Conservation (phyloP, 2,329 filamentous ascomycete genomes). For the Dactylellina cionopaga region DNA sequence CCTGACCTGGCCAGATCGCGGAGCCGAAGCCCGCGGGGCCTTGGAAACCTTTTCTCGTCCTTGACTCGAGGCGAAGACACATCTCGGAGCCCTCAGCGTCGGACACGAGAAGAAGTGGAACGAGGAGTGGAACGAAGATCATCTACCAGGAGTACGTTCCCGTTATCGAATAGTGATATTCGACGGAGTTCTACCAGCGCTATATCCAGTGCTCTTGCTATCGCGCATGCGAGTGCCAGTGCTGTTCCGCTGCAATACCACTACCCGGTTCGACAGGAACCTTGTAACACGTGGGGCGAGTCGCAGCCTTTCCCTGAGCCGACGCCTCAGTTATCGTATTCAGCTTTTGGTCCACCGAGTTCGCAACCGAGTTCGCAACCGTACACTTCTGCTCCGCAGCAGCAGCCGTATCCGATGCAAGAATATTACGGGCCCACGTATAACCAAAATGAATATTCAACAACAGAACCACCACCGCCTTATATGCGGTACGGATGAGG, state of each 20-base stretch:
- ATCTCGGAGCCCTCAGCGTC: constrained; percentile 33
- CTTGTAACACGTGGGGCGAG: constrained; percentile 22
- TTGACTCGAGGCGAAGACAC: constrained; percentile 13
- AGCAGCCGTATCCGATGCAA: constrained; percentile 45
- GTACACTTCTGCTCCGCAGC: background rate
- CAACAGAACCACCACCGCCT: constrained; percentile 38
- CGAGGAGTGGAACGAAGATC: constrained; percentile 41
- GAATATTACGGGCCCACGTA: constrained; percentile 37
- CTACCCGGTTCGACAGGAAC: constrained; percentile 36
- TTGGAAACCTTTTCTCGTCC: constrained; percentile 26
- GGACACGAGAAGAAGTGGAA: constrained; percentile 48
- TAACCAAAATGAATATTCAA: constrained; percentile 2
- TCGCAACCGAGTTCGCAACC: constrained; percentile 2
- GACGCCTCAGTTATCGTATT: constrained; percentile 10
- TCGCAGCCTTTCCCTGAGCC: constrained; percentile 17
- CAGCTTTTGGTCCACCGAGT: constrained; percentile 4
- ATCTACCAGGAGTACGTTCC: constrained; percentile 30
- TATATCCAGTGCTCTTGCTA: constrained; percentile 21
- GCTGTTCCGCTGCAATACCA: constrained; percentile 46
- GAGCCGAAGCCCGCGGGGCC: constrained; percentile 33
- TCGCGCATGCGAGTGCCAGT: constrained; percentile 36
- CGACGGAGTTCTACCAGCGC: constrained; percentile 28
- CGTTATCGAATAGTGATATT: constrained; percentile 19
- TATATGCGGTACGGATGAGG: constrained; percentile 45
- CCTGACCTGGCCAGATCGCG: background rate